Evolutionary conservation across 2,329 filamentous ascomycete genomes (phyloP).

Genomic region (Ascochyta fabae): DNA sequence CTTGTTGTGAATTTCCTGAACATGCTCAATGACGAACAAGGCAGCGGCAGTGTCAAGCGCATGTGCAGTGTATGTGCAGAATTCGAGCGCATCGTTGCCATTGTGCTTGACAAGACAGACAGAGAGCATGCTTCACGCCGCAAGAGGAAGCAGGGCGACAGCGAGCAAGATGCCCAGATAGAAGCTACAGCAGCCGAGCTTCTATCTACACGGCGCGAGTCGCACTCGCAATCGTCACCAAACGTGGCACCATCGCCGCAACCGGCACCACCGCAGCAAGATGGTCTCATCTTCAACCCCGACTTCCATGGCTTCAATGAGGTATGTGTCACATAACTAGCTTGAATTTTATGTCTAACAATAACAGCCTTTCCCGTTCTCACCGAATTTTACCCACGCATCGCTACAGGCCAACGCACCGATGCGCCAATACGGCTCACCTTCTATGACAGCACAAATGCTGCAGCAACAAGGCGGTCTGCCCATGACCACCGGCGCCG

Average conservation of each 20-base stretch:
- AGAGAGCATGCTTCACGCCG: conserved; percentile 79
- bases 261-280: conserved; percentile 30
- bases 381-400: conserved; percentile 49
- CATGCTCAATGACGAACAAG: conserved; percentile 85
- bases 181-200: conserved; percentile 47
- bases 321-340: conserved; percentile 24
- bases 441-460: conserved; percentile 40
- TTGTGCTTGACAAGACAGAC: conserved; percentile 89
- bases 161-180: conserved; percentile 52
- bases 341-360: conserved; percentile 21
- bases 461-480: conserved; percentile 37
- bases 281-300: conserved; percentile 44
- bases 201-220: conserved; percentile 37
- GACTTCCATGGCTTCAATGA: conserved; percentile 49
- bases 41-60: conserved; percentile 87
- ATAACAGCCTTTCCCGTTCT: conserved; percentile 47
- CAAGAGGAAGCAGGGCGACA: conserved; percentile 78
- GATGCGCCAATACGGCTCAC: conserved; percentile 40
- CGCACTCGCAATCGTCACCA: conserved; percentile 27
- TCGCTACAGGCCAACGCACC: conserved; percentile 41
- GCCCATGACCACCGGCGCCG: conserved; percentile 30
- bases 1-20: conserved; percentile 91
- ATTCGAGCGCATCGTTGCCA: conserved; percentile 90
- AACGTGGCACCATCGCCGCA: conserved; percentile 29
- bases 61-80: conserved; percentile 96